Percentiles rank a stretch among this genome's conserved stretches.
These are phyloP conservation scores for Clarireedia paspali DNA, from an alignment of 2,329 filamentous ascomycete species.

Conservation along the genomic window DNA sequence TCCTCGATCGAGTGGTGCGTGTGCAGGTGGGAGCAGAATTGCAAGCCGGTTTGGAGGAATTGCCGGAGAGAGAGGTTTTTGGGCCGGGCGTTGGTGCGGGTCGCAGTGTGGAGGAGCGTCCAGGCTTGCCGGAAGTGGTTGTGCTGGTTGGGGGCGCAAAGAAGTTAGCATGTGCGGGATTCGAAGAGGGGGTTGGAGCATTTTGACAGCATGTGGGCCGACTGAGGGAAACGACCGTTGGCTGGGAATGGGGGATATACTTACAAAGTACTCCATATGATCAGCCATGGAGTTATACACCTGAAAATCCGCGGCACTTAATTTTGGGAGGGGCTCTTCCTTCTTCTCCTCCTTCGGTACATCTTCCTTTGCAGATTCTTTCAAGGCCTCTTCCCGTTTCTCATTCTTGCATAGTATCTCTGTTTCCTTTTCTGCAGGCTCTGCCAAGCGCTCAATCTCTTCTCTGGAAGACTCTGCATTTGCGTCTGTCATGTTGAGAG, in stretches of 20 bases:
- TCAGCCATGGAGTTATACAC: slow-evolving; percentile 57
- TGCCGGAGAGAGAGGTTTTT: slow-evolving; percentile 56
- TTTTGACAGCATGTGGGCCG: neutral
- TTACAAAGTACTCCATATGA: slow-evolving; percentile 54
- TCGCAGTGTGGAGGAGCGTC: slow-evolving; percentile 63
- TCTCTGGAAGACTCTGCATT: neutral
- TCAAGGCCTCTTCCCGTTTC: slow-evolving; percentile 39
- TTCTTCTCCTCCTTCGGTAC: slow-evolving; percentile 14
- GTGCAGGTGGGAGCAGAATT: slow-evolving; percentile 63
- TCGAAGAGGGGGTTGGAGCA: neutral
- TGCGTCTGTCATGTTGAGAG: neutral
- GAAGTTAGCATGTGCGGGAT: neutral
- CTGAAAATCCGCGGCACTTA: slow-evolving; percentile 49
- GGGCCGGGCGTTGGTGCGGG: slow-evolving; percentile 50
- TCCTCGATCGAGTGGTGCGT: slow-evolving; percentile 82
- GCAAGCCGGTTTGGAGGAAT: slow-evolving; percentile 60
- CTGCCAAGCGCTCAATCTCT: slow-evolving; percentile 45
- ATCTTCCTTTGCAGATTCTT: slow-evolving; percentile 28
- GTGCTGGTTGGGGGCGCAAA: slow-evolving; percentile 44
- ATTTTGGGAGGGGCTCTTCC: slow-evolving; percentile 38
- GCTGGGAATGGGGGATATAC: slow-evolving; percentile 19
- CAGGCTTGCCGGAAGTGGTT: slow-evolving; percentile 69
- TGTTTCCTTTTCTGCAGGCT: slow-evolving; percentile 44
- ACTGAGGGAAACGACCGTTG: neutral
- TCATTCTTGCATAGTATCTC: slow-evolving; percentile 30